Evolutionary conservation across 495 filamentous ascomycete genomes (phyloP), one percentile per base, ranked within the genome.

Genomic region (Penicillium riverlandense): DNA sequence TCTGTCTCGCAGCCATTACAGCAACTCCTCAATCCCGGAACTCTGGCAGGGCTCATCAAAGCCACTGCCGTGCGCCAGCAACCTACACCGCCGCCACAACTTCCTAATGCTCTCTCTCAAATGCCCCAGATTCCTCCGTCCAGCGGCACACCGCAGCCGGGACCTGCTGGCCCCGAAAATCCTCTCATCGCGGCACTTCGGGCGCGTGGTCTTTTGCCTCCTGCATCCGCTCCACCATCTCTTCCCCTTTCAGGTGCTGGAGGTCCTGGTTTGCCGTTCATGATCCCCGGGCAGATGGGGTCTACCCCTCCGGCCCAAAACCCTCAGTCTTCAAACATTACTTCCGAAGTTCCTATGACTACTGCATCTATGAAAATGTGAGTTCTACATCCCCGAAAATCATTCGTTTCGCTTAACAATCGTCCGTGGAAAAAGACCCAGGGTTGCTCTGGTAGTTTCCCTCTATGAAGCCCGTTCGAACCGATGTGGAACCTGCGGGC

Each of bases 401-500:
- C 22, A 2, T 22, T 22, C 22, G 2, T 22, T 22, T 4, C 22
- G 22, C 22, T 22, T 4, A 22, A 4, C 22, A 22, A 22, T 22
- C 6, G 22, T 52, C 59, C 37, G 54, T 67, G 48, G 15, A 46
- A 34, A 34, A 69, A 92, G 85, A 54, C 85, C 83, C 53, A 87
- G 86, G 36, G 80, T 80, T 11, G 69, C 87, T 51, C 68, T 96
- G 15, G 70, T 94, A 11, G 68, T 78, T 32, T 72, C 70, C 30
- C 75, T 96, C 6, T 90, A 92, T 61, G 87, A 88, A 46, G 72
- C 81, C 31, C 75, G 83, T 32, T 85, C 91, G 6, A 86, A 89
- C 45, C 82, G 87, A 48, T 98, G 92, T 61, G 84, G 79, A 16
- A 90, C 90, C 32, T 98, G 92, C 68, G 92, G 90, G 39, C 81